These are phyloP conservation scores for Aspergillus japonicus DNA, from an alignment of 2,329 filamentous ascomycete genomes.

Conservation along the genomic window DNA sequence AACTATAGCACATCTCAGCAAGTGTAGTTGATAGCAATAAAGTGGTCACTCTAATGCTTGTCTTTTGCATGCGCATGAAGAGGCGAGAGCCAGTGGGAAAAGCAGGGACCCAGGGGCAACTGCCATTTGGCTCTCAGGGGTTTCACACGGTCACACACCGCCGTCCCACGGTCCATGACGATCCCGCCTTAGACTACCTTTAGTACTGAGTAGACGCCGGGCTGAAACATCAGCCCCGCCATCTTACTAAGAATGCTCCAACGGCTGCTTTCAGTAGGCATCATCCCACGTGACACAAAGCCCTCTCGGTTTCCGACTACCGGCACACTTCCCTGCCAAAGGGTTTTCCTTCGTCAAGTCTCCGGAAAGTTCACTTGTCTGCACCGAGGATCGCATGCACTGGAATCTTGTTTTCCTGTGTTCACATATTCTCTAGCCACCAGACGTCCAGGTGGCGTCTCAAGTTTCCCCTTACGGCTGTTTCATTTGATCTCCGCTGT, in stretches of 20 bases:
- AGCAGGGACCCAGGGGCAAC: conserved; percentile 18
- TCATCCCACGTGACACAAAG: conserved; percentile 7
- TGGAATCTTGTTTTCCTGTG: neutral
- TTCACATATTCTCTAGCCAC: neutral
- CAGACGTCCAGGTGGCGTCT: neutral
- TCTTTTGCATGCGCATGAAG: neutral
- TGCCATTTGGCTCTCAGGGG: conserved; percentile 9
- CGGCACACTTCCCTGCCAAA: neutral
- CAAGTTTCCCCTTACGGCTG: neutral
- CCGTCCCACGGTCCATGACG: conserved; percentile 13
- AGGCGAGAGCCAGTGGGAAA: neutral
- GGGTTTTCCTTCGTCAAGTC: neutral
- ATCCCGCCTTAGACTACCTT: conserved; percentile 10
- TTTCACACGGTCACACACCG: conserved; percentile 15
- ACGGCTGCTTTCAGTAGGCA: conserved; percentile 1
- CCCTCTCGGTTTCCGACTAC: neutral
- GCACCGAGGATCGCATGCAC: conserved; percentile 2
- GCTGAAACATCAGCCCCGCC: conserved; percentile 12
- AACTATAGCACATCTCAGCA: no score
- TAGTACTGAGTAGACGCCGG: neutral
- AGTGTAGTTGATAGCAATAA: neutral
- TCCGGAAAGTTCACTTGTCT: neutral
- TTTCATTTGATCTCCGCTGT: neutral
- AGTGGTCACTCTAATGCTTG: neutral
- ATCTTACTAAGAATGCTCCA: neutral